phyloP scores from a whole-genome alignment of 345 rosid genomes.

The Lepidium africanum region DNA sequence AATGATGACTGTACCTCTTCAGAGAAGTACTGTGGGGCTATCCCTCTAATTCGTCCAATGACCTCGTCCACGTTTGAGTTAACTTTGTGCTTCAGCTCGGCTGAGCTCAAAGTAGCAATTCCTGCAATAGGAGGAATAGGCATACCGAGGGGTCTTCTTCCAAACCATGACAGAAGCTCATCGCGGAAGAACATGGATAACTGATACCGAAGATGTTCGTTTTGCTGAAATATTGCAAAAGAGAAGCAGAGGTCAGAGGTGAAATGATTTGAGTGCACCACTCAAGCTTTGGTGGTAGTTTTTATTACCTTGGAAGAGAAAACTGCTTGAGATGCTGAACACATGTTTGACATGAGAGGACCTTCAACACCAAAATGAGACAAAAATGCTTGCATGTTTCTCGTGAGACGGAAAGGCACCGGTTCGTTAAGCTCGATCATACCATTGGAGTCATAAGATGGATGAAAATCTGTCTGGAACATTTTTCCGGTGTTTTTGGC shows the following conservation, averaged over 20 bases:
- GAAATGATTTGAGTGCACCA: not conserved
- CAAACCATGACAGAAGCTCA: conserved; percentile 88
- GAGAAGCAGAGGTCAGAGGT: conserved; percentile 1
- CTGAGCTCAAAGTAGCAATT: conserved; percentile 49
- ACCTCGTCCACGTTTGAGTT: conserved; percentile 71
- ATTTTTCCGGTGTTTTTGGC: conserved; percentile 92
- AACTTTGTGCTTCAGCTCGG: conserved; percentile 71
- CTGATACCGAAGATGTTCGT: conserved; percentile 81
- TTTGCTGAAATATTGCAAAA: conserved; percentile 60
- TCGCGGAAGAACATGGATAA: conserved; percentile 97
- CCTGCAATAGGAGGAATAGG: conserved; percentile 51
- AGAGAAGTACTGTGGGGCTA: conserved; percentile 66
- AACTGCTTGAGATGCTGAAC: conserved; percentile 87
- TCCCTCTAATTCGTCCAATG: conserved; percentile 59
- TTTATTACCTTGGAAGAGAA: conserved; percentile 60
- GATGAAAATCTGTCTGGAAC: conserved; percentile 96
- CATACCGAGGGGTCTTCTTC: conserved; percentile 82
- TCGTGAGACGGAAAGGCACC: conserved; percentile 92
- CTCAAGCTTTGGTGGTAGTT: not conserved
- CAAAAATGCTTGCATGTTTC: conserved; percentile 91
- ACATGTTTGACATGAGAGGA: conserved; percentile 77
- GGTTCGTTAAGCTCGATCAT: conserved; percentile 87
- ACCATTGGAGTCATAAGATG: conserved; percentile 83
- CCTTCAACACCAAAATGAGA: conserved; percentile 94
- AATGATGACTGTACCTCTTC: conserved; percentile 63